Evolutionary conservation across 495 filamentous ascomycete species (phyloP).

Genomic region (Aspergillus nanangensis): DNA sequence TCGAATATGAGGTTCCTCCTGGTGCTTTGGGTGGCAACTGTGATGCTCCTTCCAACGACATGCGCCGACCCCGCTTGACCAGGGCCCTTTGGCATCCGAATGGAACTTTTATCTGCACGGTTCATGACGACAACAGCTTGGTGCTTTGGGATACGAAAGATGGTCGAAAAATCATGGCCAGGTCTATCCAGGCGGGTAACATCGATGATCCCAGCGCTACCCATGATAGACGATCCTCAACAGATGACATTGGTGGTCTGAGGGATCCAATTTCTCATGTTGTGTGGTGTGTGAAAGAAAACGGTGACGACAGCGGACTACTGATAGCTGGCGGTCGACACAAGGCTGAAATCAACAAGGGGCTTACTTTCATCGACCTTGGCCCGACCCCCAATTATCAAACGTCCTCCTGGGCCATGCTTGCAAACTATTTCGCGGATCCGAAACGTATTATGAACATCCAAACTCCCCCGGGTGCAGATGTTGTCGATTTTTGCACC

Average conservation of each 20-base stretch:
- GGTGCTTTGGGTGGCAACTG: constrained; percentile 86
- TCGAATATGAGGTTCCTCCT: constrained; percentile 74
- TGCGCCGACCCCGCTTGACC: constrained; percentile 65
- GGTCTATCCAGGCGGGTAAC: constrained; percentile 69
- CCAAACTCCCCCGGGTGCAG: constrained; percentile 71
- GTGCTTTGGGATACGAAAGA: constrained; percentile 96
- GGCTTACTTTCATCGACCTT: constrained; percentile 83
- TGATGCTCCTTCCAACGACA: constrained; percentile 44
- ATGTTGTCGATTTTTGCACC: constrained; percentile 75
- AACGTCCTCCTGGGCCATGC: constrained; percentile 81
- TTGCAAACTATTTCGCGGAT: constrained; percentile 70
- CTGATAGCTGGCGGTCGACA: constrained; percentile 77
- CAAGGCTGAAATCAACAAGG: constrained; percentile 58
- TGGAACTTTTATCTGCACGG: constrained; percentile 82
- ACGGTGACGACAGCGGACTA: constrained; percentile 88
- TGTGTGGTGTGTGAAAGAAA: constrained; percentile 86
- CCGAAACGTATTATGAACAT: constrained; percentile 65
- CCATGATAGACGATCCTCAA: constrained; percentile 33
- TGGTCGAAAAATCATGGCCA: constrained; percentile 76
- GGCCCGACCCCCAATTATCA: constrained; percentile 85
- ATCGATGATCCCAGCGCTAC: constrained; percentile 57
- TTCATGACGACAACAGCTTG: constrained; percentile 83
- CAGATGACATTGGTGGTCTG: constrained; percentile 43
- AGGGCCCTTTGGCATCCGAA: constrained; percentile 93
- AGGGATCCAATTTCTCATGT: constrained; percentile 71